A percentile compares a stretch with the other conserved stretches of the same genome.
Conservation (phyloP, 2,329 filamentous ascomycete genomes). For the Sporothrix curviconia region DNA sequence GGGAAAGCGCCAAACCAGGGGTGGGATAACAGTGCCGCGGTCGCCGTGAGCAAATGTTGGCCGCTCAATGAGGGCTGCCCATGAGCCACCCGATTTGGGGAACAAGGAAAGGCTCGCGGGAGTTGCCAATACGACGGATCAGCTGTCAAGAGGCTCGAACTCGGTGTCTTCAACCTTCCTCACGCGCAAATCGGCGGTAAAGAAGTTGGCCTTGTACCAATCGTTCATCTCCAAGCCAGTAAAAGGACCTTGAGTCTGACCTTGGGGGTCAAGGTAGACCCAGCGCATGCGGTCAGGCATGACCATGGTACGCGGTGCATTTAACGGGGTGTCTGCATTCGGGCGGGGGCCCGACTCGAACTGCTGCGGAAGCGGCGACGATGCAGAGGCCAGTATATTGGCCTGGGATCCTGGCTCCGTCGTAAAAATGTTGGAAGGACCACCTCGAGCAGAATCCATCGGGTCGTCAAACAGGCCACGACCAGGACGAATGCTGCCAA, state of each 20-base stretch:
- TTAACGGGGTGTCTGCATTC: constrained; percentile 34
- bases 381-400: constrained; percentile 10
- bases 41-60: constrained; percentile 42
- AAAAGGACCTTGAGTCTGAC: constrained; percentile 86
- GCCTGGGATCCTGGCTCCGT: constrained; percentile 25
- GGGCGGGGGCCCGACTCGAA: constrained; percentile 39
- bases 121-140: constrained; percentile 93
- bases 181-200: constrained; percentile 86
- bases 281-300: constrained; percentile 99
- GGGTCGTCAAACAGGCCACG: constrained; percentile 21
- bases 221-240: constrained; percentile 98
- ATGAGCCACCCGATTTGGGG: constrained; percentile 95
- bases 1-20: constrained; percentile 90
- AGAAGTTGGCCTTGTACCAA: constrained; percentile 99
- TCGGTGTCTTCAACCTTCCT: constrained; percentile 91
- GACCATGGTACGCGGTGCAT: constrained; percentile 81
- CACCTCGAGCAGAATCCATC: constrained; percentile 10
- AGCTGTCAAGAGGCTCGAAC: constrained; percentile 90
- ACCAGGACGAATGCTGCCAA: constrained; percentile 48
- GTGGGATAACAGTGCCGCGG: constrained; percentile 66
- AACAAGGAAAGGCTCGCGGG: constrained; percentile 92
- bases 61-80: constrained; percentile 57
- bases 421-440: constrained; percentile 7
- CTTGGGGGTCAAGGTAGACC: constrained; percentile 95
- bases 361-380: constrained; percentile 13